Base-by-base conservation (phyloP, 1,284 basidiomycete species). In the Caloboletus inedulis region DNA sequence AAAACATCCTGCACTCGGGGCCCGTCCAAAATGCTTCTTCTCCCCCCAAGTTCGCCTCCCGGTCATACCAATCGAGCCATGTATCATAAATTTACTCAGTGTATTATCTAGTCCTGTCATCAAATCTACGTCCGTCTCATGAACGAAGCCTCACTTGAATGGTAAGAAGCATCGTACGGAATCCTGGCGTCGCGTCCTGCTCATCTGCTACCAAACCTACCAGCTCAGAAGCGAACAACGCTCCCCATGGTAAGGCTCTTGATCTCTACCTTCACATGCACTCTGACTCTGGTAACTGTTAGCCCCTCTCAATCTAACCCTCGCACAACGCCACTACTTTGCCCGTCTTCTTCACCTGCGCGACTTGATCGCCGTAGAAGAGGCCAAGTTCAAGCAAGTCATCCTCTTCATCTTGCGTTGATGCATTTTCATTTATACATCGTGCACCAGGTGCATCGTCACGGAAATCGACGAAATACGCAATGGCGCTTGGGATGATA, bases 381-480 rank as follows among this genome's bases (percentile, higher is more conserved):
- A 95, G 70, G 65, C 72, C 23, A 82, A 80, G 52, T 95, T 93
- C 77, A 89, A 83, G 91, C 89, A 60, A 76, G 72, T 45, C 44
- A 19, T 8, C 27, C 7, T 27, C 34, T 50, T 40, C 31, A 6
- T 39, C 45, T 35, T 21, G 9, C 16, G 29, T 42, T 23, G 9
- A 19, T 16, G 3, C 27, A 4, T 41, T 4, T 36, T 35, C 52
- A 49, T 56, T 48, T 43, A 51, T 10, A 27, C 16, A 18, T 27
- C 18, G 19, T 33, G 27, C 21, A 16, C 12, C 51, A 87, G 85
- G 62, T 72, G 66, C 25, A 70, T 89, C 19, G 74, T 82, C 4
- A 72, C 76, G 6, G 88, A 91, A 66, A 89, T 91, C 43, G 83
- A 88, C 51, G 81, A 85, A 7, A 87, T 94, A 59, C 82, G 84